Base-by-base conservation (phyloP, 371 early-diverging fungal species). In the Mucor racemosus region DNA sequence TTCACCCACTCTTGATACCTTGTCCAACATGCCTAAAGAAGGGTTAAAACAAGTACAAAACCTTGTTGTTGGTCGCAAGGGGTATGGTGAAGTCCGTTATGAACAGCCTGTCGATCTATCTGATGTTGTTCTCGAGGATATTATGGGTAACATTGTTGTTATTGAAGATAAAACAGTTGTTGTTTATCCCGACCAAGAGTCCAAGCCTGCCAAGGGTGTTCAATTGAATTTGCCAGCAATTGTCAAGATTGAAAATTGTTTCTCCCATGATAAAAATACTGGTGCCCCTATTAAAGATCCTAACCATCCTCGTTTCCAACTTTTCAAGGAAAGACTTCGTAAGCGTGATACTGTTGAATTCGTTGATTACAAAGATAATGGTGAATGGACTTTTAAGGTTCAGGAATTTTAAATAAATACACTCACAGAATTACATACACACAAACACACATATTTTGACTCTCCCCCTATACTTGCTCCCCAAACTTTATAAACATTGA, bases 161-260 rank as follows among this genome's bases (percentile, higher is more conserved):
- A 87, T 98, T 58, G 82, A 75, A 21, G 85, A 82, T 39, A 90
- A 88, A 60, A 80, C 78, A 39, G 86, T 90, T 74, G 88, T 85
- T 1, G 94, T 97, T 5, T 97, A 97, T 68, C 95, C 95, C 4
- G 89, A 91, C 53, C 90, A 94, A 42, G 72, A 75, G 33, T 60
- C 60, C 55, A 96, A 96, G 76, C 93, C 93, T 33, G 86, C 93
- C 4, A 84, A 86, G 26, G 99, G 99, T 5, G 73, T 85, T 65
- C 95, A 95, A 13, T 77, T 98, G 44, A 98, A 98, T 73, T 94
- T 93, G 0, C 91, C 91, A 6, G 97, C 97, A 0, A 77, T 78
- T n/a, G 87, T 97, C 36, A 82, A 85, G 13, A 83, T 98, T 44
- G 85, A 90, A 14, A 72, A 83, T 8, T 97, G 97, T 76, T 97